Evolutionary conservation across 805 yeast genomes (phyloP).

Genomic region (Candida caryicola): DNA sequence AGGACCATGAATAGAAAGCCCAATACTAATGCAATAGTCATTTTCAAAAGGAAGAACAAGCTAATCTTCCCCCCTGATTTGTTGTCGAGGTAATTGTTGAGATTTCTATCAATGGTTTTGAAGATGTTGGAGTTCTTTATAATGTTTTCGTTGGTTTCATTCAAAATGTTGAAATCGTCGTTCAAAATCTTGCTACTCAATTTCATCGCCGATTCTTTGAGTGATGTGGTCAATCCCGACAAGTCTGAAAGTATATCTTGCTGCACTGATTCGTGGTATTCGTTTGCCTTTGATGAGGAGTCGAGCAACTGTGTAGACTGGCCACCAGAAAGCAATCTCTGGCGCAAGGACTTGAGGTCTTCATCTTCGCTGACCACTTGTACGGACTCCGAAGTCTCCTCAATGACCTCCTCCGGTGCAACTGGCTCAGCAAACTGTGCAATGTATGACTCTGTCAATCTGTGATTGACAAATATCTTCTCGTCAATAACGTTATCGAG

Average conservation of each 20-base stretch:
- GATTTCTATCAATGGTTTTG: conserved; percentile 32
- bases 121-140: conserved; percentile 28
- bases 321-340: conserved; percentile 25
- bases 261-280: conserved; percentile 45
- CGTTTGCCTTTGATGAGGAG: conserved; percentile 22
- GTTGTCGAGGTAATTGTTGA: conserved; percentile 35
- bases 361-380: conserved; percentile 10
- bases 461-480: conserved; percentile 17
- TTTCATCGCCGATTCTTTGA: conserved; percentile 46
- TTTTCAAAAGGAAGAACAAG: conserved; percentile 36
- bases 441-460: conserved; percentile 12
- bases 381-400: neutral
- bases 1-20: conserved; percentile 31
- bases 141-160: conserved; percentile 35
- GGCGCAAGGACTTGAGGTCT: conserved; percentile 21
- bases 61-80: conserved; percentile 42
- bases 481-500: conserved; percentile 19
- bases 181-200: conserved; percentile 35
- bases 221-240: conserved; percentile 44
- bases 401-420: conserved; percentile 1
- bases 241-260: conserved; percentile 49
- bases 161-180: conserved; percentile 34
- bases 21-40: conserved; percentile 22
- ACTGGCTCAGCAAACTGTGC: conserved; percentile 2
- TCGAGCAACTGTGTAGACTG: conserved; percentile 13